Evolutionary conservation across 768 basidiomycete species (phyloP), one percentile per base, ranked within the genome.

Genomic region (Amanita rimosa): DNA sequence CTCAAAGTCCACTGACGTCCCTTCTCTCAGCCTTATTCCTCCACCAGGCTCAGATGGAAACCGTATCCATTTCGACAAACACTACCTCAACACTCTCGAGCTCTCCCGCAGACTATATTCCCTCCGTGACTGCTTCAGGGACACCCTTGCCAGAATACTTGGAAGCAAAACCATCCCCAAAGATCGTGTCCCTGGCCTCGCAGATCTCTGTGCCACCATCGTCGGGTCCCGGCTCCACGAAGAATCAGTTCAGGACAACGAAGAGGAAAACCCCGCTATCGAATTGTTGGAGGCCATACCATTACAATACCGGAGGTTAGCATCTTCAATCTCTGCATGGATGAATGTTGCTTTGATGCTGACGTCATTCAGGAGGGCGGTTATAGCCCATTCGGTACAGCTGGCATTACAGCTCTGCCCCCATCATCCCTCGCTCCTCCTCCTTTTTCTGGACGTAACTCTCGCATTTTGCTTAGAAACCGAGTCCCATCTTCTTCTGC

Each of bases 91-190:
- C 27, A 66, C 62, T 17, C 55, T 69, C 33, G 69, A 75, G 46
- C 62, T 78, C 26, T 69, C 76, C 7, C 66, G 67, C 33, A 69
- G 63, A 26, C 68, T 80, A 7, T 68, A 77, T 56, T 74, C 73
- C 11, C 67, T 82, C 13, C 66, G 75, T n/a, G 75, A 75, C 52
- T 71, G 72, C 45, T 83, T 78, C 61, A 67, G 64, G 43, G 75
- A 78, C 48, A 58, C 81, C 38, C 63, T 74, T 3, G 55, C 71
- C 31, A 49, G 36, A 21, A 33, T 49, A 16, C 21, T 49, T 2
- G 33, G 40, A 22, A 42, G 14, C 1, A 39, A 26, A 4, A 45
- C 14, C 5, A 42, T 16, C 46, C 31, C 36, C 8, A 50, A 56
- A 27, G 56, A 69, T 11, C 63, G 64, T 19, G 31, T 57, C 34